Percentiles rank a stretch among this genome's conserved stretches.
These are phyloP conservation scores for Pneumocystis carinii DNA, from an alignment of 1,139 yeast species.

Conservation along the genomic window DNA sequence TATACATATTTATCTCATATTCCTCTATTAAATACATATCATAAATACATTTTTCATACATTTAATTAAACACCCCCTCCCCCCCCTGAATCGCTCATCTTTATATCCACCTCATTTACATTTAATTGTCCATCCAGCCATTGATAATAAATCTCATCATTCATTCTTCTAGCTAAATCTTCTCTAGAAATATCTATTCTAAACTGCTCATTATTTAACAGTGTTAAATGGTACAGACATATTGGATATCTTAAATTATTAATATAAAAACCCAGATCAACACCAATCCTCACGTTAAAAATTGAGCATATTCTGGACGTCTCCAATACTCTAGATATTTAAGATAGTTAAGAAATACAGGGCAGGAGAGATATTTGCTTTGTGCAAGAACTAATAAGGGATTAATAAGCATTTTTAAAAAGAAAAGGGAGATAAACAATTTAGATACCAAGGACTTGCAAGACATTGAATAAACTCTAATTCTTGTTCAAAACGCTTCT, in stretches of 20 bases:
- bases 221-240: not conserved
- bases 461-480: constrained; percentile 58
- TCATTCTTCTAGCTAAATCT: not conserved
- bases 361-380: constrained; percentile 48
- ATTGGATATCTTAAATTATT: not conserved
- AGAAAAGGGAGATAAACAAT: constrained; percentile 18
- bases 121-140: not conserved
- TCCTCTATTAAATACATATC: too few relatives aligned
- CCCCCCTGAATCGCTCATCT: too few relatives aligned
- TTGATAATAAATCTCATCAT: not conserved
- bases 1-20: too few relatives aligned
- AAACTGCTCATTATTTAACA: not conserved
- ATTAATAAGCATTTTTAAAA: not conserved
- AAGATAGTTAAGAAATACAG: constrained; percentile 47
- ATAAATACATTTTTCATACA: too few relatives aligned
- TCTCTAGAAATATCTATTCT: not conserved
- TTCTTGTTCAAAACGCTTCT: constrained; percentile 9
- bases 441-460: constrained; percentile 60
- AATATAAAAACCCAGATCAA: not conserved
- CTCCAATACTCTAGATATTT: constrained; percentile 64
- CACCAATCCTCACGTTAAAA: constrained; percentile 31
- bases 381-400: constrained; percentile 44
- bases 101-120: not conserved
- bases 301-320: constrained; percentile 46
- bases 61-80: too few relatives aligned